phyloP scores from a whole-genome alignment of 257 asterid genomes.

The Solanum appendiculatum region DNA sequence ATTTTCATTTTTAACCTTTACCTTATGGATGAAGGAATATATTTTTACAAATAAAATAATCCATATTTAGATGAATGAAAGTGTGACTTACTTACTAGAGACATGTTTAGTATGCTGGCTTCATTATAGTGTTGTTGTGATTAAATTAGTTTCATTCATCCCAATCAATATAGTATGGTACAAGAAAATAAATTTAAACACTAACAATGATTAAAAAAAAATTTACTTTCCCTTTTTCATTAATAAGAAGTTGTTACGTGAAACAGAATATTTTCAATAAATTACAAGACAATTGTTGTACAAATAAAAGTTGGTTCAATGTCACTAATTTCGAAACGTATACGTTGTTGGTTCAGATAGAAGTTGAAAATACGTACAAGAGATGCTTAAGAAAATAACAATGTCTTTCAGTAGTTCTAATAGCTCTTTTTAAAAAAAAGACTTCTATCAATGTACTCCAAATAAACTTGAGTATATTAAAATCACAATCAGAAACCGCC shows the following conservation, averaged over 20 bases:
- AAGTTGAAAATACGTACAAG: not conserved
- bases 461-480: not conserved
- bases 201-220: not conserved
- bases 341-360: not conserved
- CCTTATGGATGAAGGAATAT: not conserved
- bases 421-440: not conserved
- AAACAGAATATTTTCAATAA: not conserved
- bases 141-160: not conserved
- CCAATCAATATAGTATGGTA: not conserved
- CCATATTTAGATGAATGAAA: not conserved
- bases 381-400: not conserved
- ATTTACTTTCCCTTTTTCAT: not conserved
- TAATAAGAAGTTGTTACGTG: not conserved
- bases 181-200: not conserved
- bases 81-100: not conserved
- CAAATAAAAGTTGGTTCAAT: not conserved
- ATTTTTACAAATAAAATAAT: not conserved
- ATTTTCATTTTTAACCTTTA: not conserved
- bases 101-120: not conserved
- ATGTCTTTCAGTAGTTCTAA: not conserved
- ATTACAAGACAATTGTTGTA: not conserved
- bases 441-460: not conserved
- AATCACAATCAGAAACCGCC: not conserved
- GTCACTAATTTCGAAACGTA: not conserved
- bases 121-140: not conserved